phyloP scores from a whole-genome alignment of 2,329 filamentous ascomycete genomes.

The Colletotrichum tropicale region DNA sequence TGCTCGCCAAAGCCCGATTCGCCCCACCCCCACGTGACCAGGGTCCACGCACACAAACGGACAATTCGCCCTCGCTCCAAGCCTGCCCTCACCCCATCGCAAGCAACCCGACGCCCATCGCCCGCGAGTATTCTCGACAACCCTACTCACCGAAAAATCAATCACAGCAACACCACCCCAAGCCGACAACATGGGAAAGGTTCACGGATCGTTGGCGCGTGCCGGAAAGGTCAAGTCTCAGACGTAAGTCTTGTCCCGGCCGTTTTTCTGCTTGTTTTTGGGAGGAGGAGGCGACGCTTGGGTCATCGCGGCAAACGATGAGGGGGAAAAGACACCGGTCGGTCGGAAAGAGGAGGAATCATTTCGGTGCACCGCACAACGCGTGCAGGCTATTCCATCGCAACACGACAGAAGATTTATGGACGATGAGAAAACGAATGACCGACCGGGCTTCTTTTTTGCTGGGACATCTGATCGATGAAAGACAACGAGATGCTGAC shows the following conservation, averaged over 20 bases:
- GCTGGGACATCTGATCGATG: neutral
- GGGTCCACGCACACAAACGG: slow-evolving; percentile 11
- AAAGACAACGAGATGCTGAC: slow-evolving; percentile 2
- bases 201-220: slow-evolving; percentile 93
- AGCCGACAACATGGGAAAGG: slow-evolving; percentile 38
- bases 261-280: neutral
- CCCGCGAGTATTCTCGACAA: slow-evolving; percentile 11
- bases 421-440: neutral
- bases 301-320: neutral
- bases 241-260: slow-evolving; percentile 53
- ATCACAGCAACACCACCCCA: slow-evolving; percentile 22
- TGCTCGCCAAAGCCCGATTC: neutral
- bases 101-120: neutral
- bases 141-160: slow-evolving; percentile 14
- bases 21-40: slow-evolving; percentile 17
- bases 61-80: slow-evolving; percentile 10
- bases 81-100: slow-evolving; percentile 8
- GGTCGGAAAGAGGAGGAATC: neutral
- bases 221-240: slow-evolving; percentile 98
- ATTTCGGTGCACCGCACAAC: neutral
- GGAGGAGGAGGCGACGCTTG: neutral
- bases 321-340: neutral
- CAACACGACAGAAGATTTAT: neutral
- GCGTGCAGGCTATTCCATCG: neutral
- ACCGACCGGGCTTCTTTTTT: neutral